Evolutionary conservation across 108 stramenopile species (phyloP).

Genomic region (Nitzschia inconspicua): DNA sequence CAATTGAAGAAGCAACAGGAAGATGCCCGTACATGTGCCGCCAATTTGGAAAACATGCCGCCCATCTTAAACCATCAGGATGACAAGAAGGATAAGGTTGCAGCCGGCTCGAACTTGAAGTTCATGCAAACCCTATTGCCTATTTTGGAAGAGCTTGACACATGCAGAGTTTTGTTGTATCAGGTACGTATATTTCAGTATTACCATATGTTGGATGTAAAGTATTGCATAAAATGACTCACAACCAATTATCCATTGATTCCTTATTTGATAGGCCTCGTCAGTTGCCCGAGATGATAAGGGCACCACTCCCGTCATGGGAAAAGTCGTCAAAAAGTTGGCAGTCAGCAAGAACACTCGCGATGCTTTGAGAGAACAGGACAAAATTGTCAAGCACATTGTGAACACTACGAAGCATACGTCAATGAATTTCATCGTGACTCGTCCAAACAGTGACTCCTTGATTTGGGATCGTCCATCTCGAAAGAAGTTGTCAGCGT

Average conservation of each 20-base stretch:
- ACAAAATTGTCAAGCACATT: constrained; percentile 34
- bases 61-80: not conserved
- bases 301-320: constrained; percentile 28
- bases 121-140: constrained; percentile 23
- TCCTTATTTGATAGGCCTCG: constrained; percentile 41
- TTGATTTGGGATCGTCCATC: constrained; percentile 36
- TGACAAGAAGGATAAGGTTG: not conserved
- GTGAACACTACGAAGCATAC: constrained; percentile 1
- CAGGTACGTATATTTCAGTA: constrained; percentile 9
- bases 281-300: constrained; percentile 23
- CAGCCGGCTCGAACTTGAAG: constrained; percentile 5
- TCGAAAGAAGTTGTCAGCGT: constrained; percentile 38
- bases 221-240: not conserved
- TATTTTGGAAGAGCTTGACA: constrained; percentile 4
- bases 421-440: constrained; percentile 27
- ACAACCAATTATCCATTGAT: too few relatives aligned
- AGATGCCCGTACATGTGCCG: too few relatives aligned
- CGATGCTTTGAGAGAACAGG: constrained; percentile 22
- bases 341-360: constrained; percentile 8
- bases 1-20: too few relatives aligned
- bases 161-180: constrained; percentile 23
- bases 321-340: constrained; percentile 33
- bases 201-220: not conserved
- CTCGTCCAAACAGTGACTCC: constrained; percentile 35
- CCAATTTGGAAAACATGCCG: constrained; percentile 1